Base-by-base conservation (phyloP, 805 yeast genomes). In the Wickerhamomyces xylosicus region DNA sequence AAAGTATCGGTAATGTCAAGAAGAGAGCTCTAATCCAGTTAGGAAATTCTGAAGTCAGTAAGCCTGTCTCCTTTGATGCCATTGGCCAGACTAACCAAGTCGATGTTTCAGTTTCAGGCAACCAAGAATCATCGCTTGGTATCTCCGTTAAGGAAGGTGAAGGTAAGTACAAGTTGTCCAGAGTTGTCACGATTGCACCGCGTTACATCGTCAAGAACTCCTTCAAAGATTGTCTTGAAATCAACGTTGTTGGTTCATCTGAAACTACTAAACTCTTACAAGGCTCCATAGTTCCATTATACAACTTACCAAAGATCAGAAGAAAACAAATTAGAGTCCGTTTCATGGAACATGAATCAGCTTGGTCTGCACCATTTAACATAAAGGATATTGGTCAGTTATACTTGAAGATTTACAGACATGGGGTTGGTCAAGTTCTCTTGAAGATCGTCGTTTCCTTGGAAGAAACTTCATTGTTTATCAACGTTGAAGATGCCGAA, bases 351-450 rank as follows among this genome's bases (percentile, higher is more conserved):
- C 61, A 71, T 5, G 66, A 69, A 8, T 63, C 79, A 2, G 66
- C 71, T 22, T 86, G 95, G 95, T 84, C 97, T 0, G 78, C 96
- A 0, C 94, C 97, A 2, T 86, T 94, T 55, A 69, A 71, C 16
- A 74, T 92, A 47, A 76, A 80, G 38, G 95, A 90, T 50, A 71
- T 87, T 35, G 99, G 98, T 4, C 80, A 83, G 41, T 63, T 82
- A 0, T 83, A 73, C 53, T 65, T 92, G 46, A 83, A 90, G 48
- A 72, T 86, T 2, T 66, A 70, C 43, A 77, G 74, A 40, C 74
- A 71, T 21, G 70, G 70, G n/a, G 62, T 71, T 13, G 85, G 85
- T 0, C 94, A 85, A 51, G 66, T 71, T 19, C 64, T 92, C 31
- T 59, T 87, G 27, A 78, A 83, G 52, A 72, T 85, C 21, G 89